These are phyloP conservation scores for Sonneratia alba DNA, from an alignment of 345 rosid genomes.

Conservation along the genomic window DNA sequence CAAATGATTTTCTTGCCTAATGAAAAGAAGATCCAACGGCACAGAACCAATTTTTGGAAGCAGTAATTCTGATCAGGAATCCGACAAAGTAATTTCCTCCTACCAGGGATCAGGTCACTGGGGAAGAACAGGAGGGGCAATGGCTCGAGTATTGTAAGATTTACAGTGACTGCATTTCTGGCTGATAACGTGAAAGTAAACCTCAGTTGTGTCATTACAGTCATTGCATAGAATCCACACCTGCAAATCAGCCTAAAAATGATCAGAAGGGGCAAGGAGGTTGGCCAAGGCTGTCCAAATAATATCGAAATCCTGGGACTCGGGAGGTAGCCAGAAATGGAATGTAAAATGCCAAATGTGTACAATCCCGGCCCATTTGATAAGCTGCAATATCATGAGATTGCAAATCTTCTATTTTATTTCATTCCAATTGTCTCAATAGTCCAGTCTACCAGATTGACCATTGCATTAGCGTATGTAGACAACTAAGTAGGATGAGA, in stretches of 20 bases:
- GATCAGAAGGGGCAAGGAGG: neutral
- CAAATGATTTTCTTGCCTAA: neutral
- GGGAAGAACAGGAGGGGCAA: slow-evolving; percentile 80
- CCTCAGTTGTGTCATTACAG: slow-evolving; percentile 94
- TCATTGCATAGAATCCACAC: slow-evolving; percentile 97
- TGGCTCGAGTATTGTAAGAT: slow-evolving; percentile 82
- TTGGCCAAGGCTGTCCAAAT: neutral
- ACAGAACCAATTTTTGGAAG: neutral
- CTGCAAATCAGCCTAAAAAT: slow-evolving; percentile 25
- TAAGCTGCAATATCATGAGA: neutral
- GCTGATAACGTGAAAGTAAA: slow-evolving; percentile 75
- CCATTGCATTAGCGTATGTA: neutral
- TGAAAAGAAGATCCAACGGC: neutral
- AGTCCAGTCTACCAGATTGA: neutral
- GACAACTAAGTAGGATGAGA: neutral
- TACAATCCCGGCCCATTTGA: too few species aligned
- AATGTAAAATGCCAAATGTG: neutral
- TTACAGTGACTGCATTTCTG: slow-evolving; percentile 91
- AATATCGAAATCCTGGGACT: neutral
- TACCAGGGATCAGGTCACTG: slow-evolving; percentile 11
- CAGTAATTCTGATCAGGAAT: neutral
- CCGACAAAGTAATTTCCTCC: neutral
- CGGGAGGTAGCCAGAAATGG: neutral
- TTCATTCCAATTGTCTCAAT: neutral
- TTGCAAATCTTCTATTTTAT: neutral